These are phyloP conservation scores for Cryptococcus depauperatus DNA, from an alignment of 1,284 basidiomycete genomes.

Conservation along the genomic window DNA sequence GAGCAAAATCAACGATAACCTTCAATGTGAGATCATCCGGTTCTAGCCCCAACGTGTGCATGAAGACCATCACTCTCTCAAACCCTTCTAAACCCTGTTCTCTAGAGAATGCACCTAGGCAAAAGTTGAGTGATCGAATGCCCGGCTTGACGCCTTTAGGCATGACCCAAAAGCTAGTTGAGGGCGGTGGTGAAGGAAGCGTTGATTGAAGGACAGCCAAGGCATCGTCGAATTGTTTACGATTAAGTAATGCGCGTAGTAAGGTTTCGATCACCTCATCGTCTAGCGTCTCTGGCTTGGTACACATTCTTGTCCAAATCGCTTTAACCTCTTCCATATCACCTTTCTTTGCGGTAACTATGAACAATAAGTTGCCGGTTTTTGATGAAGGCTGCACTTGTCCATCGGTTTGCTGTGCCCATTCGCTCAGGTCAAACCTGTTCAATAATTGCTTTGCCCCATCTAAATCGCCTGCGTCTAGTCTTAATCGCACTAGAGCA, in stretches of 20 bases:
- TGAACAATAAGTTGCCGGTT: slow-evolving; percentile 8
- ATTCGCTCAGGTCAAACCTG: slow-evolving; percentile 14
- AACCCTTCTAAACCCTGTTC: slow-evolving; percentile 5
- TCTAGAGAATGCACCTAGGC: slow-evolving; percentile 5
- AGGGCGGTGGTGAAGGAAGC: not conserved
- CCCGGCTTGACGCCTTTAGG: slow-evolving; percentile 8
- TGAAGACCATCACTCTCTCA: slow-evolving; percentile 5
- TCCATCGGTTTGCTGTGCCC: not conserved
- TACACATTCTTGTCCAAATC: slow-evolving; percentile 7
- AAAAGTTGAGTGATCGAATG: slow-evolving; percentile 5
- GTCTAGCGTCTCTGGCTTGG: slow-evolving; percentile 1
- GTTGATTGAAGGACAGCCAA: slow-evolving; percentile 1
- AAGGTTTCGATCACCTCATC: slow-evolving; percentile 5
- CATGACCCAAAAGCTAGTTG: slow-evolving; percentile 4
- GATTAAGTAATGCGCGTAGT: not conserved
- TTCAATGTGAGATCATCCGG: slow-evolving; percentile 27
- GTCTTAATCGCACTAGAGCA: slow-evolving; percentile 23
- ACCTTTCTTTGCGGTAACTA: not conserved
- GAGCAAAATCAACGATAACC: slow-evolving; percentile 24
- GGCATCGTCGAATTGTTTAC: slow-evolving; percentile 6
- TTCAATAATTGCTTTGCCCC: slow-evolving; percentile 20
- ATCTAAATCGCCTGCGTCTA: slow-evolving; percentile 21
- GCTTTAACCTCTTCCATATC: slow-evolving; percentile 4
- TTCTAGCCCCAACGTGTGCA: slow-evolving; percentile 7
- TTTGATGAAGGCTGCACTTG: slow-evolving; percentile 3